Evolutionary conservation across 805 yeast species (phyloP).

Genomic region (Kodamaea laetipori): DNA sequence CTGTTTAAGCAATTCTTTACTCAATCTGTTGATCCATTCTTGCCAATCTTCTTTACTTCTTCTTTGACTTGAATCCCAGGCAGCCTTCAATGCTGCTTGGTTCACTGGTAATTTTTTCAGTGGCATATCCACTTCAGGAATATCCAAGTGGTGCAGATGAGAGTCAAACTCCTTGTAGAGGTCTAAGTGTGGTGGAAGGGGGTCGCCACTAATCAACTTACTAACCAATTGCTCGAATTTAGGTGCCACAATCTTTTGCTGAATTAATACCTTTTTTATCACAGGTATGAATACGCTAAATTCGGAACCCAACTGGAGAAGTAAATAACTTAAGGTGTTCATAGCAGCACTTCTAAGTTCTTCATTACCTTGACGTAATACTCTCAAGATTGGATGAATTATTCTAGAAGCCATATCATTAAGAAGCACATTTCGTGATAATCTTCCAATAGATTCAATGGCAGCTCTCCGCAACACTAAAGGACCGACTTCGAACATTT

Average conservation of each 20-base stretch:
- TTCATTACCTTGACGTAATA: slow-evolving; percentile 53
- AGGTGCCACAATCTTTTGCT: slow-evolving; percentile 65
- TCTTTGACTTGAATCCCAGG: slow-evolving; percentile 91
- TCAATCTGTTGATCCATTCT: slow-evolving; percentile 89
- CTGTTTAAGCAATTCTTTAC: slow-evolving; percentile 83
- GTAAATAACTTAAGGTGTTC: slow-evolving; percentile 76
- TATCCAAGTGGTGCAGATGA: slow-evolving; percentile 45
- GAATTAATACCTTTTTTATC: slow-evolving; percentile 64
- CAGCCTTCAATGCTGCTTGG: slow-evolving; percentile 64
- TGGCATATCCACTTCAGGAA: slow-evolving; percentile 64
- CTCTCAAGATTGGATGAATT: slow-evolving; percentile 80
- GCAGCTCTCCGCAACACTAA: slow-evolving; percentile 68
- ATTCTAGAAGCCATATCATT: slow-evolving; percentile 90
- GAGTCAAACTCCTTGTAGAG: slow-evolving; percentile 62
- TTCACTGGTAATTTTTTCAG: slow-evolving; percentile 73
- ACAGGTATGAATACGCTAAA: slow-evolving; percentile 85
- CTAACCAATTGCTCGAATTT: slow-evolving; percentile 80
- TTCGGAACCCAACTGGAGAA: slow-evolving; percentile 81
- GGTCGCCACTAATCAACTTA: slow-evolving; percentile 79
- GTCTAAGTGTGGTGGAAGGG: slow-evolving; percentile 74
- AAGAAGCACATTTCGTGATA: slow-evolving; percentile 70
- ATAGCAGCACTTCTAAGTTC: slow-evolving; percentile 67
- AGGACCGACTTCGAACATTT: slow-evolving; percentile 73
- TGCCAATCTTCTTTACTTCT: slow-evolving; percentile 96
- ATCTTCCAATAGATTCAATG: slow-evolving; percentile 77